Percentiles rank a stretch among this genome's conserved stretches.
phyloP scores from a whole-genome alignment of 75 land plant species.

The Sequoiadendron giganteum region DNA sequence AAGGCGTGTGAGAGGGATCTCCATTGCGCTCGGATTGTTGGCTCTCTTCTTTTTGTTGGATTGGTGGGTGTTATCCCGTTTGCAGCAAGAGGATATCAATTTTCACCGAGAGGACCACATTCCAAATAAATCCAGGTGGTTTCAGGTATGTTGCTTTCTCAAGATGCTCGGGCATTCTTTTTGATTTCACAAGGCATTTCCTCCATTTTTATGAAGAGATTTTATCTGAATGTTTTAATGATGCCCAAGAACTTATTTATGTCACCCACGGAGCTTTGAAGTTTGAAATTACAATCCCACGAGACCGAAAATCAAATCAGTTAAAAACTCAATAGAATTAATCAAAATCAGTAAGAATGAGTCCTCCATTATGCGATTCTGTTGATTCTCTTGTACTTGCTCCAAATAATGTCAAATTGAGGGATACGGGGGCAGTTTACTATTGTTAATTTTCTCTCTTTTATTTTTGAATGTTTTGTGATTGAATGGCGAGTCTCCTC shows the following conservation, averaged over 20 bases:
- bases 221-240: neutral
- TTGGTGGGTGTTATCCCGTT: conserved; percentile 11
- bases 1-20: conserved; percentile 6
- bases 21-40: neutral
- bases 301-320: neutral
- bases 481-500: neutral
- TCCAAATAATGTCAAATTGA: neutral
- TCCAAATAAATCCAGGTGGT: neutral
- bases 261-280: neutral
- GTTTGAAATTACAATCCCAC: neutral
- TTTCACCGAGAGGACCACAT: neutral
- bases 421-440: neutral
- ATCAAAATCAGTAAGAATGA: neutral
- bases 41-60: neutral
- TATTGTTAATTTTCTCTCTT: neutral
- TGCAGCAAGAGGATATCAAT: neutral
- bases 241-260: neutral
- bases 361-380: neutral
- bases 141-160: neutral
- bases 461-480: neutral
- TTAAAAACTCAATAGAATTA: neutral
- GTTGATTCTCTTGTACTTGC: neutral
- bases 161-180: neutral
- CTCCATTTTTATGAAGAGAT: neutral
- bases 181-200: neutral